Base-by-base conservation (phyloP, 1,284 basidiomycete genomes). In the Austroboletus rostrupii region DNA sequence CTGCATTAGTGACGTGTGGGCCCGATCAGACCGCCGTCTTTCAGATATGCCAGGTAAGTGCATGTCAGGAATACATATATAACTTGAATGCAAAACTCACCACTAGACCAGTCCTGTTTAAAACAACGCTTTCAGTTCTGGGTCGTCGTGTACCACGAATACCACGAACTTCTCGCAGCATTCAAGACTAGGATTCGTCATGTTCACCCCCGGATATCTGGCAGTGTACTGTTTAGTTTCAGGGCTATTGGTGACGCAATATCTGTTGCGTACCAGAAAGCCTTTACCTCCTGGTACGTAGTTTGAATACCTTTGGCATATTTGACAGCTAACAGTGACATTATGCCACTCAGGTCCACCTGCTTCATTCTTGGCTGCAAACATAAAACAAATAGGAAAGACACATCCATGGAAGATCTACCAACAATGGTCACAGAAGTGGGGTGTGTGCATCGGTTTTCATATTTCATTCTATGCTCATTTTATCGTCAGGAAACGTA, bases 401-500 rank as follows among this genome's bases (percentile, higher is more conserved):
- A 20, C 32, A 9, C 41, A 54, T 21, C 53, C 53, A 10, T 54
- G 53, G 53, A 49, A 54, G 39, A 45, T 29, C 16, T 54, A 54
- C 37, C 32, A 49, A 16, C 36, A 54, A 31, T 54, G 46, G 53
- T 54, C 53, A 3, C 42, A 50, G 17, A 54, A 50, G 43, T 50
- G 46, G 42, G 53, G 53, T 54, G 28, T 19, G 52, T 21, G 14
- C 3, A 13, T 32, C 28, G 17, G 13, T 21, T 17, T 38, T n/a
- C 16, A 11, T 20, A 20, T 50, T 20, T 6, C 3, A 39, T 37
- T 17, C 20, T 28, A 36, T 20, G 36, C 16, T 12, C 1, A 29
- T 48, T 33, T 44, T 10, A 23, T 20, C 10, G 7, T 21, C 20
- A 52, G 59, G 57, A 45, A 53, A 52, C 50, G 60, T 65, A 19